Evolutionary conservation across 768 basidiomycete genomes (phyloP).

Genomic region (Gyrodon lividus): DNA sequence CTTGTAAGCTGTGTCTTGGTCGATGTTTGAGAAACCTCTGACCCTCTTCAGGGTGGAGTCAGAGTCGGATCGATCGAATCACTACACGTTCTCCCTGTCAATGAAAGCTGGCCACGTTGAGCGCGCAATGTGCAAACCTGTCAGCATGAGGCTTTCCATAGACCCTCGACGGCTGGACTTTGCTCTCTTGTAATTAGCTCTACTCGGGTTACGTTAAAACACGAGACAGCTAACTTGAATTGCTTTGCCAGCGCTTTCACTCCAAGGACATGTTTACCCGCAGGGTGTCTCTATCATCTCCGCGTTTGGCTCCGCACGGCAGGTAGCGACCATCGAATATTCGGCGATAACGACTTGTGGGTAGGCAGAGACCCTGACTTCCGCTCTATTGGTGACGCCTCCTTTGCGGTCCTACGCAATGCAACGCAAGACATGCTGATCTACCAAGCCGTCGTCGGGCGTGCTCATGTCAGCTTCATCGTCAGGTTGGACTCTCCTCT

Average conservation of each 20-base stretch:
- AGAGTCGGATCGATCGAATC: conserved; percentile 21
- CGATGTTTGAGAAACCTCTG: background rate
- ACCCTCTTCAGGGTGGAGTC: conserved; percentile 31
- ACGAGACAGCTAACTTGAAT: background rate
- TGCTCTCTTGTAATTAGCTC: conserved; percentile 54
- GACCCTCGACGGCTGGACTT: conserved; percentile 59
- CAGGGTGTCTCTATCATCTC: conserved; percentile 52
- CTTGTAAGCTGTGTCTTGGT: conserved; percentile 38
- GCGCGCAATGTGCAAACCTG: conserved; percentile 49
- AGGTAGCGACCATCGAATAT: conserved; percentile 60
- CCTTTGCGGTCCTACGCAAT: conserved; percentile 49
- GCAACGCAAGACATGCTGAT: conserved; percentile 44
- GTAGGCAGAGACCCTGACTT: conserved; percentile 68
- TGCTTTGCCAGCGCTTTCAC: conserved; percentile 48
- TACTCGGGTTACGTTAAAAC: too few species aligned
- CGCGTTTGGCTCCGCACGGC: conserved; percentile 64
- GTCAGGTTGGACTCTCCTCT: conserved; percentile 38
- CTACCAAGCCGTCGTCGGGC: conserved; percentile 57
- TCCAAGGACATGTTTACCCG: conserved; percentile 54
- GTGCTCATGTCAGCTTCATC: conserved; percentile 55
- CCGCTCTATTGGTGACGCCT: conserved; percentile 51
- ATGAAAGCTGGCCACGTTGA: conserved; percentile 56
- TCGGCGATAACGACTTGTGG: conserved; percentile 65
- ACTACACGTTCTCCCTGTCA: conserved; percentile 54
- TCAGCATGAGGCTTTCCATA: conserved; percentile 44